Base-by-base conservation (phyloP, 352 stramenopile genomes). In the Phytophthora fragariaefolia region DNA sequence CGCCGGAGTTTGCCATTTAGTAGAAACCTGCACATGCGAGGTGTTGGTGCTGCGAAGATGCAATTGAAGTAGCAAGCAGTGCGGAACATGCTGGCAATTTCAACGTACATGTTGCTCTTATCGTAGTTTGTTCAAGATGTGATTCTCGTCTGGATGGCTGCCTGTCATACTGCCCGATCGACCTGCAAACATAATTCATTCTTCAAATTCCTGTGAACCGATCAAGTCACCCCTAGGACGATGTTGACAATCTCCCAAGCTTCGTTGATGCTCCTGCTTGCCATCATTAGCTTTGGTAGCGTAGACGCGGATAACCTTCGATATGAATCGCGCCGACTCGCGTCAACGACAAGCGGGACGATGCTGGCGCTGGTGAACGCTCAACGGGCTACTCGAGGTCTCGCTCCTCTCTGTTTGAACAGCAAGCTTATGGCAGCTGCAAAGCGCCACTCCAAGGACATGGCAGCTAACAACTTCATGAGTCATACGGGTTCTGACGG, bases 401-500 rank as follows among this genome's bases (percentile, higher is more conserved):
- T 82, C 6, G 5, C 38, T n/a, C 34, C 66, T 26, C 58, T 85
- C 10, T 83, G 79, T 46, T 55, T 61, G 18, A 85, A 81, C 62
- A 48, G 20, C n/a, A 83, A 77, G 30, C 43, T 71, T 4, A 52
- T 59, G 42, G 30, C 51, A 12, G 62, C 70, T 6, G 53, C 70
- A 10, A 50, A 52, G 46, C 27, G 56, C 10, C 64, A 62, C 22
- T 73, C 73, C 9, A 42, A 63, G 3, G 78, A 86, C 49, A 75
- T 79, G 66, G 78, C 78, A 2, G 27, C 27, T 0, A 71, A 82
- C 24, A 74, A 80, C 57, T 83, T 65, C 26, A 80, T 85, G 70
- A 68, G 54, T 30, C 79, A 88, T 69, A 78, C 60, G 0, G 79
- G 79, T 8, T 74, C 72, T 0, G 66, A 72, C 38, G 77, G 76